Evolutionary conservation across 352 stramenopile genomes (phyloP), one percentile per base, ranked within the genome.

Genomic region (Pythium inflatum): DNA sequence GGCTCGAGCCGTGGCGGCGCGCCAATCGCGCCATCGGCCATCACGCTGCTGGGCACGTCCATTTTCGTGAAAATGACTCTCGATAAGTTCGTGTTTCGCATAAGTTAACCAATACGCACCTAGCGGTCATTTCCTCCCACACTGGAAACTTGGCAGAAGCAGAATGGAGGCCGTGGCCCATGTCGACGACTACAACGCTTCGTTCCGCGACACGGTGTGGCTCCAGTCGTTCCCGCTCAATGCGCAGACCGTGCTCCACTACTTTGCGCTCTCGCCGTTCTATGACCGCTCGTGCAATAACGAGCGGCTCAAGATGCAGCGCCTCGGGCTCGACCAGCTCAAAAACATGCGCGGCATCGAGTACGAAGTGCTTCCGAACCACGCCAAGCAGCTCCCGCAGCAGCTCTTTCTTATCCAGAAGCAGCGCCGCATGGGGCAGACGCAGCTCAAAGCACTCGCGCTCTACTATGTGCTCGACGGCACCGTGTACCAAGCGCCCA

Each of bases 271-370:
- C 45, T 95, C 87, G 22, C 88, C 86, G 22, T 97, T 94, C 68
- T 97, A 97, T 80, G 88, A 96, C 70, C 88, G 85, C 27, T 92
- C 78, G 61, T 97, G 87, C 66, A 96, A 96, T 82, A 97, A 97
- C 65, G 90, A 95, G 79, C 85, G 89, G 9, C 79, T 97, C 54
- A 94, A 94, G 78, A 95, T 95, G 90, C 90, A 97, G 80, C 87
- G 88, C 1, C 78, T 94, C 12, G 87, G 83, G 5, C 75, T 94
- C 27, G 90, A 97, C 62, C 85, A 95, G 77, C 81, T 97, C 68
- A 91, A 92, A 62, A 93, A 89, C 66, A 88, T 97, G 79, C 84
- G 83, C 46, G 90, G 90, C 64, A 76, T 97, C 81, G 87, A 97
- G 78, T 97, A 96, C 79, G 85, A 94, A 59, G 75, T 97, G 71